Evolutionary conservation across 176 grass and related monocot species (phyloP), one percentile per base, ranked within the genome.

Genomic region (Pontederia crassipes): DNA sequence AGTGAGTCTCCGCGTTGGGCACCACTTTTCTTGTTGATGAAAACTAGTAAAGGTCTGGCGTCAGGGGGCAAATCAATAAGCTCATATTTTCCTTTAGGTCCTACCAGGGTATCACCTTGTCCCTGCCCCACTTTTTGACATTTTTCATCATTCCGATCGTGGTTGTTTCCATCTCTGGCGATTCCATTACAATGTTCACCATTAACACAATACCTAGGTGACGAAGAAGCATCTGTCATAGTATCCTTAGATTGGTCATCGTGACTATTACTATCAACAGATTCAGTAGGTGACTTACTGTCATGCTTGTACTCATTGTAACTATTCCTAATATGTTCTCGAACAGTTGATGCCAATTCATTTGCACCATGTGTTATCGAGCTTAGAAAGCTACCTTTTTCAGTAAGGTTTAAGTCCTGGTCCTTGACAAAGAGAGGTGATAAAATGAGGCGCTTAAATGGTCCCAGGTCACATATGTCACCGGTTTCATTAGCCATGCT

Each of bases 191-290:
- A 52, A 80, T 26, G 56, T 20, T 12, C 70, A 0, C 50, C 76
- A 77, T 35, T 75, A 52, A 13, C 45, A 72, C 64, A 66, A 18
- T 46, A 48, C 58, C 24, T 79, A 49, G 54, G 17, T 61, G 59
- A 17, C 54, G 64, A 70, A 24, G 15, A 16, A 49, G 17, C 11
- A 48, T 66, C 59, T 70, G 54, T 12, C 28, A 68, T 8, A 8
- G 52, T 83, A 47, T 88, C 76, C 52, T 58, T 70, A 62, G 73
- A 77, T 74, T 73, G 76, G 72, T 80, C 76, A 74, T 74, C 66
- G 2, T 67, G 57, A 66, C 64, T 80, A 46, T 83, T 72, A 11
- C 17, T 65, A 75, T 67, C 40, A 9, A 26, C 17, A 56, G 68
- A 79, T 46, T 82, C 77, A 68, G 77, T 54, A 62, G 74, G 15